Evolutionary conservation across 805 yeast species (phyloP).

Genomic region (Saturnispora galanensis): DNA sequence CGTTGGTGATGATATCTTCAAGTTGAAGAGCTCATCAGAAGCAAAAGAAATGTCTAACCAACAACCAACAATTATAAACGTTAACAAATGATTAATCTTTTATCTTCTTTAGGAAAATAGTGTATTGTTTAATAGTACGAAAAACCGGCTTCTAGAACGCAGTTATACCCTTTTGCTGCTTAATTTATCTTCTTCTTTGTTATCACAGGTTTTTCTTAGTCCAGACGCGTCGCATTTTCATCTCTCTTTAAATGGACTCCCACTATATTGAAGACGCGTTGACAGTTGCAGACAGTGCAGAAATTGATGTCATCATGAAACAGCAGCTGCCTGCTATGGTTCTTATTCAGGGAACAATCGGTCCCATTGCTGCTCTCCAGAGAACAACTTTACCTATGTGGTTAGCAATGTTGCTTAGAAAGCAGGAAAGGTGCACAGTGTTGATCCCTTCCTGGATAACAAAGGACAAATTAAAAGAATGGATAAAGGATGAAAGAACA

Average conservation of each 20-base stretch:
- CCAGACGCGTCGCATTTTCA: not conserved
- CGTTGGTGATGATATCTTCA: no score
- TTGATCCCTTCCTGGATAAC: conserved; percentile 79
- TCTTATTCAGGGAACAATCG: conserved; percentile 4
- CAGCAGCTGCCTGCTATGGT: conserved; percentile 2
- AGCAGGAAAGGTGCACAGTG: conserved; percentile 78
- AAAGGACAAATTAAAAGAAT: conserved; percentile 17
- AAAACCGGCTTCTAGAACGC: no score
- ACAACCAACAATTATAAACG: no score
- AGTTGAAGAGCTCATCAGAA: no score
- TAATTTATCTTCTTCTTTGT: no score
- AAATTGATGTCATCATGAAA: conserved; percentile 4
- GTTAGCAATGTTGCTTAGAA: conserved; percentile 75
- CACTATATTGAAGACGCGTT: conserved; percentile 5
- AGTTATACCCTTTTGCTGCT: no score
- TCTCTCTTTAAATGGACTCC: not conserved
- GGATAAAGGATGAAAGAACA: conserved; percentile 48
- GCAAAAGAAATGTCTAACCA: no score
- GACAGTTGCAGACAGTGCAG: not conserved
- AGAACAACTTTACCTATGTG: conserved; percentile 70
- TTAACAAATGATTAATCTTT: no score
- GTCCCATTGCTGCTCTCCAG: conserved; percentile 40
- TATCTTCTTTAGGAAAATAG: no score
- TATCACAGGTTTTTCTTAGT: not conserved
- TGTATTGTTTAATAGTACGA: no score